phyloP scores from a whole-genome alignment of 2,329 filamentous ascomycete species.

The Fusarium sp. region DNA sequence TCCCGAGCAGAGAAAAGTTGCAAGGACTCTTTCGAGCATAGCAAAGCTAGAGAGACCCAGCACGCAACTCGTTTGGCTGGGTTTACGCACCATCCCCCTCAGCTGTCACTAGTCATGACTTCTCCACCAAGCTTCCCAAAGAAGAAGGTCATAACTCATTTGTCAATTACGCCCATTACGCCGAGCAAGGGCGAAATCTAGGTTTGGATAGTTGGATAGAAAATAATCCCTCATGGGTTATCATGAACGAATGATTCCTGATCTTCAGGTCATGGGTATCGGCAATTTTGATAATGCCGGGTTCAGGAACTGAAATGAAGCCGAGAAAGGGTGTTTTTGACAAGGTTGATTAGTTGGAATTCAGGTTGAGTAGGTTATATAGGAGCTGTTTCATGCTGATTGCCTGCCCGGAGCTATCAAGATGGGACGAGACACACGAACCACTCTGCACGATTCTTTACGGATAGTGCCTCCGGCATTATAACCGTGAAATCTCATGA shows the following conservation, averaged over 20 bases:
- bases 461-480: not conserved
- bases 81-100: not conserved
- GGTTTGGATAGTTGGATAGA: not conserved
- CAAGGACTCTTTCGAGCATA: not conserved
- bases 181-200: not conserved
- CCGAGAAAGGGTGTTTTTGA: not conserved
- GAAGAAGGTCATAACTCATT: not conserved
- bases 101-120: not conserved
- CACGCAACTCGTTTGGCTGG: not conserved
- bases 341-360: not conserved
- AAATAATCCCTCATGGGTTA: not conserved
- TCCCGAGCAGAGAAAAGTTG: not conserved
- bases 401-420: not conserved
- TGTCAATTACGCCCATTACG: not conserved
- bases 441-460: not conserved
- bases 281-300: not conserved
- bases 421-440: not conserved
- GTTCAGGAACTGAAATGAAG: not conserved
- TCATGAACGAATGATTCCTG: not conserved
- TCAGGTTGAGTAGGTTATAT: not conserved
- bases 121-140: slow-evolving; percentile 30
- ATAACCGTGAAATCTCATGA: not conserved
- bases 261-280: not conserved
- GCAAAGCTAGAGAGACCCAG: not conserved
- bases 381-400: not conserved